Evolutionary conservation across 352 stramenopile species (phyloP), one percentile per base, ranked within the genome.

Genomic region (Globisporangium ultimum): DNA sequence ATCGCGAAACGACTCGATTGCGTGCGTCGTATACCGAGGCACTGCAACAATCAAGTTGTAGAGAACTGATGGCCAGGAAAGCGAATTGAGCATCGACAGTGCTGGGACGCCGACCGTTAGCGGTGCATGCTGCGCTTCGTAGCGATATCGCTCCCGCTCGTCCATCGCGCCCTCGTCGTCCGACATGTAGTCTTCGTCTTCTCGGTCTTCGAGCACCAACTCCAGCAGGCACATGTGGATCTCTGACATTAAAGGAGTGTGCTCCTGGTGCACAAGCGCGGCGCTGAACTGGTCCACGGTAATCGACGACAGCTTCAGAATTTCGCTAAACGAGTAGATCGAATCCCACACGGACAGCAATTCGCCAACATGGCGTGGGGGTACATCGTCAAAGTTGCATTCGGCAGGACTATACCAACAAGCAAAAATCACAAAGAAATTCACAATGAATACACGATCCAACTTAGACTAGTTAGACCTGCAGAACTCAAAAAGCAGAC

Each of bases 191-290:
- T 93, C 81, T n/a, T 94, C 87, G 50, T 91, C 84, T 55, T 94
- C 85, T 38, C 80, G 84, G 60, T 93, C 83, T 48, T 89, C 84
- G 6, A 95, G 61, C 24, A 95, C 79, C 7, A 89, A 66, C 45
- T 92, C 78, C n/a, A 96, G 60, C 14, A 96, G 65, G 34, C 81
- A 91, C 87, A 96, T 83, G 63, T 96, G 87, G 10, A 96, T 66
- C 53, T 96, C 84, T 2, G 78, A 87, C 12, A 92, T 47, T 18
- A 96, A 65, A 2, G 63, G 32, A 0, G 80, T 86, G 49, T 77
- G 53, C 42, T 80, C 74, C 0, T 64, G 28, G 36, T 87, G 64
- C 11, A 50, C 64, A 0, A 96, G 48, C 0, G 78, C 87, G 1
- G 56, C 64, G 20, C 62, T 74, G 38, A 96, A 84, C 38, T 94